Percentiles rank a stretch among this genome's conserved stretches.
Conservation (phyloP, 208 protist species). For the Wallacemonas collosoma region DNA sequence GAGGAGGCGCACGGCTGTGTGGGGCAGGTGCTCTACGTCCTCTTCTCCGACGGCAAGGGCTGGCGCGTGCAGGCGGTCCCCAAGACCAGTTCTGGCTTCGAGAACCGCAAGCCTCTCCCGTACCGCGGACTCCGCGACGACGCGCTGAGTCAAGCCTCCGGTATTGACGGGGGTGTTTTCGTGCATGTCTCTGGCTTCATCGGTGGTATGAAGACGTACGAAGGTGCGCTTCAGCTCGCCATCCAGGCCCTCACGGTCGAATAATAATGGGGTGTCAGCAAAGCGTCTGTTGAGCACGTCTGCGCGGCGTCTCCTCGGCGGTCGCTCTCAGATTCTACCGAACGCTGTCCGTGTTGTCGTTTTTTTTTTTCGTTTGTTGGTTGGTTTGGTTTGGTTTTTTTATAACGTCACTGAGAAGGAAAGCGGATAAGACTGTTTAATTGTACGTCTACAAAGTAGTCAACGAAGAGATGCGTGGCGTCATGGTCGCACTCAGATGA, state of each 20-base stretch:
- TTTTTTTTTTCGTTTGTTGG: too few species aligned
- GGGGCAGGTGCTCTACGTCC: constrained; percentile 78
- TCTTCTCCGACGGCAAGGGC: constrained; percentile 87
- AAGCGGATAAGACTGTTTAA: too few species aligned
- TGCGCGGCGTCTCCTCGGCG: too few species aligned
- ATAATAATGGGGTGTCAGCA: not conserved
- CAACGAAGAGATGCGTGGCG: too few species aligned
- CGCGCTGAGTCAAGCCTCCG: constrained; percentile 76
- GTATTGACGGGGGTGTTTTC: constrained; percentile 93
- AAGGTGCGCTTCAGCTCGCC: constrained; percentile 93
- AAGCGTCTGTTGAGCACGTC: too few species aligned
- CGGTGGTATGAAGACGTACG: constrained; percentile 93
- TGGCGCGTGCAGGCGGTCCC: constrained; percentile 94
- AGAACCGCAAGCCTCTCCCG: constrained; percentile 84
- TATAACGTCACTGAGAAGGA: too few species aligned
- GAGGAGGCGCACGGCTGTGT: constrained; percentile 70
- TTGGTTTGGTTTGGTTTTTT: too few species aligned
- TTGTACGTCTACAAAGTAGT: too few species aligned
- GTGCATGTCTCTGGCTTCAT: constrained; percentile 97
- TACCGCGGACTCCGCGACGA: constrained; percentile 94
- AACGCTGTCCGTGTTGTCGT: too few species aligned
- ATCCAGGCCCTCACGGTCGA: constrained; percentile 55
- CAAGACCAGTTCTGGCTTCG: constrained; percentile 66
- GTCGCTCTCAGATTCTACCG: too few species aligned
- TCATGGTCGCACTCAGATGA: too few species aligned